These are phyloP conservation scores for Sordariomycetes sp. DNA, from an alignment of 2,329 filamentous ascomycete species.

Conservation along the genomic window DNA sequence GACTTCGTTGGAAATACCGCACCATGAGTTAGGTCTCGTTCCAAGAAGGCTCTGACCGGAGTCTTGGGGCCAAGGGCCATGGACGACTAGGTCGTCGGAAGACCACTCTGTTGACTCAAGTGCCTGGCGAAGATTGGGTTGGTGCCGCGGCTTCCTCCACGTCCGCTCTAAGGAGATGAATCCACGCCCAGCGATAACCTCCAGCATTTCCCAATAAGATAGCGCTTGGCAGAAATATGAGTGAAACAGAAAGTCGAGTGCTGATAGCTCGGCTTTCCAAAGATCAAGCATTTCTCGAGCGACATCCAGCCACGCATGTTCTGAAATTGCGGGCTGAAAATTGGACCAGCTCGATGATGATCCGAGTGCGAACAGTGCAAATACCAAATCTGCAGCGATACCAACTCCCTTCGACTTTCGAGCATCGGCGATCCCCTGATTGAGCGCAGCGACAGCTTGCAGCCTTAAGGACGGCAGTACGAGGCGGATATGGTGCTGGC, in stretches of 20 bases:
- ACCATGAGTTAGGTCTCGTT: slow-evolving; percentile 2
- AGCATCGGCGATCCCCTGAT: neutral
- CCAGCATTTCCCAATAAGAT: slow-evolving; percentile 1
- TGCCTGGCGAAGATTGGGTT: neutral
- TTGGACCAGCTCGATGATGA: neutral
- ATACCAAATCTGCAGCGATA: neutral
- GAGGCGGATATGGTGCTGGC: neutral
- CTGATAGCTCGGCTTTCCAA: neutral
- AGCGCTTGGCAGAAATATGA: neutral
- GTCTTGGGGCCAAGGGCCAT: neutral
- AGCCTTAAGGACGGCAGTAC: neutral
- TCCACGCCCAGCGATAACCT: neutral
- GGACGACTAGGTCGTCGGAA: neutral
- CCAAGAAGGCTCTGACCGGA: neutral
- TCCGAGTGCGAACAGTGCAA: neutral
- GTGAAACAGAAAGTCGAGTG: neutral
- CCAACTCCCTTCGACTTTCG: neutral
- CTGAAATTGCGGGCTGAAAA: neutral
- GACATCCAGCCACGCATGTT: neutral
- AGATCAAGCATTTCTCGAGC: neutral
- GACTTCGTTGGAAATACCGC: neutral
- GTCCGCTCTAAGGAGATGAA: neutral
- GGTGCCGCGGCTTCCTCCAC: no score
- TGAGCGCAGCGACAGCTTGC: neutral
- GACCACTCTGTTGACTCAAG: neutral